Conservation (phyloP, 495 filamentous ascomycete species). For the Neurospora tetrasperma region DNA sequence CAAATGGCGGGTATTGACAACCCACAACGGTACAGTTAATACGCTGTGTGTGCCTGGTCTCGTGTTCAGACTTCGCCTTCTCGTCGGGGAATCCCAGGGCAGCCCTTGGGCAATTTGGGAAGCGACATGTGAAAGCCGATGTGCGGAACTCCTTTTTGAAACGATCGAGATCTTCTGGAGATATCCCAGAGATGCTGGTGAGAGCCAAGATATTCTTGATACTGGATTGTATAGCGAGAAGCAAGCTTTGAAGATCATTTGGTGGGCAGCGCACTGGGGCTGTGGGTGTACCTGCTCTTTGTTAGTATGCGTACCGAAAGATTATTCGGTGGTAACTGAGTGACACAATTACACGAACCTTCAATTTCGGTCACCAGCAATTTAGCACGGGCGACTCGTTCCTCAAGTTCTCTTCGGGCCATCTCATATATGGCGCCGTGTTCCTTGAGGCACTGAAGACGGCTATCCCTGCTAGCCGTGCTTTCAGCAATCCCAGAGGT, state of each 20-base stretch:
- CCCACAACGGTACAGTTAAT: neutral
- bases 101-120: conserved; percentile 3
- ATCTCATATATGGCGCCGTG: neutral
- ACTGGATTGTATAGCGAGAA: neutral
- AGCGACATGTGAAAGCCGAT: conserved; percentile 17
- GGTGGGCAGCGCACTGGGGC: rapidly evolving
- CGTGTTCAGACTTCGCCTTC: neutral
- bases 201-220: neutral
- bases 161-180: conserved; percentile 12
- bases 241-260: neutral
- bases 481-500: neutral
- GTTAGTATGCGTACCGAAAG: neutral
- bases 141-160: conserved; percentile 16
- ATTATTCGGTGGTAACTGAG: neutral
- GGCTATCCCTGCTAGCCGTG: neutral
- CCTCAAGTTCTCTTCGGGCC: neutral
- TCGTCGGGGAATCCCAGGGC: conserved; percentile 1
- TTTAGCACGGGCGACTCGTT: neutral
- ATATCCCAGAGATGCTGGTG: conserved; percentile 3
- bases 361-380: neutral
- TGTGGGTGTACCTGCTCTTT: neutral
- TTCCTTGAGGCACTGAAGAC: neutral
- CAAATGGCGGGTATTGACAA: conserved; percentile 11
- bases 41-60: neutral
- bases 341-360: neutral